Evolutionary conservation across 148 eudicot genomes (phyloP).

Genomic region (Camellia japonica): DNA sequence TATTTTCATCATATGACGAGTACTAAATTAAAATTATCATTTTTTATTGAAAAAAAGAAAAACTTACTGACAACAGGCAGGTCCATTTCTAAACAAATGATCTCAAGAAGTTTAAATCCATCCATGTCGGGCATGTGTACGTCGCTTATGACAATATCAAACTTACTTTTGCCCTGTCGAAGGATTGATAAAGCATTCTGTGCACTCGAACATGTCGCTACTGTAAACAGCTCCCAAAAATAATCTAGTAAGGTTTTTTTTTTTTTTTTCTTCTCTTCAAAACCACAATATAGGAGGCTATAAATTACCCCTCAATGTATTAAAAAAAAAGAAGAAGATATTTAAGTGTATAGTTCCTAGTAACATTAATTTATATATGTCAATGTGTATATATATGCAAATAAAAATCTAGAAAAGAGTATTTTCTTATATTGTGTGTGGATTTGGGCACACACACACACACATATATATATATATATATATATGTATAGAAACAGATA

Average conservation of each 20-base stretch:
- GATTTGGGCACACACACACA: too few species aligned
- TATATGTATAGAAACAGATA: background rate
- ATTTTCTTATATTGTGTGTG: too few species aligned
- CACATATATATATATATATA: too few species aligned
- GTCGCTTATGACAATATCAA: conserved; percentile 37
- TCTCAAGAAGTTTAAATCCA: conserved; percentile 26
- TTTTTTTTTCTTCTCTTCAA: too few species aligned
- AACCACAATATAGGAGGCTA: background rate
- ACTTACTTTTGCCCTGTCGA: conserved; percentile 8
- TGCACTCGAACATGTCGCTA: conserved; percentile 9
- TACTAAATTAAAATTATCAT: too few species aligned
- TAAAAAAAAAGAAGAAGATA: too few species aligned
- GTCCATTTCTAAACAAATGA: conserved; percentile 9
- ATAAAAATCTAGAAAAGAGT: background rate
- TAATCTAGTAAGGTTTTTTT: background rate
- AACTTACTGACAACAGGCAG: conserved; percentile 27
- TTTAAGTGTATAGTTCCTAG: too few species aligned
- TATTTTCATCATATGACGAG: too few species aligned
- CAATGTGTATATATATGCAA: background rate
- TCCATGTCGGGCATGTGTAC: conserved; percentile 27
- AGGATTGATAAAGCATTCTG: conserved; percentile 17
- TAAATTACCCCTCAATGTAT: background rate
- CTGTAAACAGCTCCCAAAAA: background rate
- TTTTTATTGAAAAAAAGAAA: background rate
- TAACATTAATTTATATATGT: background rate